Conservation (phyloP, 345 rosid genomes). For the Euphorbia tirucalli region DNA sequence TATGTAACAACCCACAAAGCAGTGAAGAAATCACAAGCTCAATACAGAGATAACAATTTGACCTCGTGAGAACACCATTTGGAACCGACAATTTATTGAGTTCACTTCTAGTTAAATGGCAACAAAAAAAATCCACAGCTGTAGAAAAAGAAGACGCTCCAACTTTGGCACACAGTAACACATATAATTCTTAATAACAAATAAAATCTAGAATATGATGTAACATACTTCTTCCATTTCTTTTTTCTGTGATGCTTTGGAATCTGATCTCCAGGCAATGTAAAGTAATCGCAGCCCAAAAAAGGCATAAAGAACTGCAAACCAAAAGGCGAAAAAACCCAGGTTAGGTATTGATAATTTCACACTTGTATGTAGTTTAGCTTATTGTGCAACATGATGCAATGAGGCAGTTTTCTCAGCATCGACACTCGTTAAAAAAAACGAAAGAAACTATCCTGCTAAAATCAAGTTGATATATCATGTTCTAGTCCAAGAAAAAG, state of each 20-base stretch:
- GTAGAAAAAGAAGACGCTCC: neutral
- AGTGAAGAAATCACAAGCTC: too few species aligned
- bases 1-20: neutral
- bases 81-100: neutral
- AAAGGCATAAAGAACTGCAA: constrained; percentile 81
- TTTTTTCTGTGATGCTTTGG: constrained; percentile 87
- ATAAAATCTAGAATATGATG: neutral
- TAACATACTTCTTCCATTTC: constrained; percentile 93
- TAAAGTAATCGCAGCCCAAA: constrained; percentile 92
- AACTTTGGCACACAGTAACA: neutral
- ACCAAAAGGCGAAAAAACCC: constrained; percentile 8
- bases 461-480: neutral
- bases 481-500: too few species aligned
- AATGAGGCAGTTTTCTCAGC: neutral
- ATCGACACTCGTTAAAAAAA: neutral
- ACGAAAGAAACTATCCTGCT: neutral
- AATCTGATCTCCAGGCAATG: constrained; percentile 98
- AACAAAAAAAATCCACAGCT: neutral
- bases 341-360: neutral
- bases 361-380: neutral
- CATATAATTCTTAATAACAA: neutral
- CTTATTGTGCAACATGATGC: neutral
- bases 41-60: too few species aligned
- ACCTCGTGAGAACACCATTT: neutral
- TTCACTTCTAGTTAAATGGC: neutral